phyloP scores from a whole-genome alignment of 345 rosid genomes.

The Lepidium sativum region DNA sequence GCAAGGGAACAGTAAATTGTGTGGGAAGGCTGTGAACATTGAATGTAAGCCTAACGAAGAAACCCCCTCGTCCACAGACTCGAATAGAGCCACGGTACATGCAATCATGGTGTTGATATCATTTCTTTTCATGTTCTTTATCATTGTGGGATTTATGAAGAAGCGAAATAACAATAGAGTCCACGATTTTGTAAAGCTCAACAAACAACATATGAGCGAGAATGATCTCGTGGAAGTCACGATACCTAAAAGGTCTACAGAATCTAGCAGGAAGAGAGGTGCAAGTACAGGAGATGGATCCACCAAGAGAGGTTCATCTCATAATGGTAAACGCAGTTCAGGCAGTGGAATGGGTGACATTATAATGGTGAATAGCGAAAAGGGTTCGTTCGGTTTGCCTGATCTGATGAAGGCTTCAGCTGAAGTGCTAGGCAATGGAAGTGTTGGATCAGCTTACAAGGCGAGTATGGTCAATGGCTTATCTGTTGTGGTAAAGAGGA shows the following conservation, averaged over 20 bases:
- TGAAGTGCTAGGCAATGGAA: conserved; percentile 79
- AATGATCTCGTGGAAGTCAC: conserved; percentile 29
- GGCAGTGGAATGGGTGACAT: conserved; percentile 31
- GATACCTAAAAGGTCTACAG: conserved; percentile 21
- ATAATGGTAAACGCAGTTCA: conserved; percentile 17
- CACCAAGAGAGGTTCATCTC: conserved; percentile 28
- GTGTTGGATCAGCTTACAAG: conserved; percentile 85
- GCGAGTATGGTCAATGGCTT: conserved; percentile 64
- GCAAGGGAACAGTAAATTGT: conserved; percentile 35
- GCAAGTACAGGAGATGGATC: conserved; percentile 5
- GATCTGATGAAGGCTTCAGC: conserved; percentile 95
- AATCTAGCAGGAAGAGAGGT: conserved; percentile 24
- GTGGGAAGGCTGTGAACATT: conserved; percentile 38
- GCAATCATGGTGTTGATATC: not conserved
- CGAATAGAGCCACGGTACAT: not conserved
- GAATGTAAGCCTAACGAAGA: conserved; percentile 15
- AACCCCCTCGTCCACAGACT: not conserved
- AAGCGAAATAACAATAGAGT: conserved; percentile 15
- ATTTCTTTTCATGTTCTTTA: conserved; percentile 21
- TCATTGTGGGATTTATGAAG: conserved; percentile 8
- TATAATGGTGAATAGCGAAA: conserved; percentile 58
- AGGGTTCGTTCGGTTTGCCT: conserved; percentile 50
- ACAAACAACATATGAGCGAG: conserved; percentile 35
- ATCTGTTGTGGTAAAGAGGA: conserved; percentile 80
- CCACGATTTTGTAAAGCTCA: conserved; percentile 39